Conservation (phyloP, 345 rosid genomes). For the Arabidopsis arenosa region DNA sequence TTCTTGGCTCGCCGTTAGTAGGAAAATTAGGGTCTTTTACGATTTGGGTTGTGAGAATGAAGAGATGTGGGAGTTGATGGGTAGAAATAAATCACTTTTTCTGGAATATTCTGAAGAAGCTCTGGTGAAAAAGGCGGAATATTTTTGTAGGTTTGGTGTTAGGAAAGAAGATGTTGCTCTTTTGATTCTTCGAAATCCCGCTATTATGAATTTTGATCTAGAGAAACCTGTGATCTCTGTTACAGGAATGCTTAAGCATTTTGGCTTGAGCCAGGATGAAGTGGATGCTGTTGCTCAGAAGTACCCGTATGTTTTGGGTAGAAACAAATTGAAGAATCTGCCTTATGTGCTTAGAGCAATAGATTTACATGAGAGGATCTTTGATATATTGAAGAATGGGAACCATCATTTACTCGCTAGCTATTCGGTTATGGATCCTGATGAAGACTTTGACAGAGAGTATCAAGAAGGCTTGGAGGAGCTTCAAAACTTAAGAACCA, state of each 20-base stretch:
- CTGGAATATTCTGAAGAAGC: conserved; percentile 49
- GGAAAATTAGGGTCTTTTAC: conserved; percentile 56
- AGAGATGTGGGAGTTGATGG: conserved; percentile 56
- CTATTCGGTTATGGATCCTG: conserved; percentile 51
- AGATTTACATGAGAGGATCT: conserved; percentile 55
- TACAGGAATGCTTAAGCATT: conserved; percentile 53
- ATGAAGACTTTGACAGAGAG: conserved; percentile 53
- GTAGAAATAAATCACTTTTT: conserved; percentile 50
- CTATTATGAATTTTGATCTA: conserved; percentile 55
- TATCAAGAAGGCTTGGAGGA: conserved; percentile 53
- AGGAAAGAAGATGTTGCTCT: conserved; percentile 51
- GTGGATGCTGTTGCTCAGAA: conserved; percentile 45
- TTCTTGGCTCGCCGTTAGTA: conserved; percentile 54
- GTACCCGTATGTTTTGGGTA: conserved; percentile 53
- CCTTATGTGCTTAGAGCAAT: conserved; percentile 56
- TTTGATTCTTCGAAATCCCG: conserved; percentile 56
- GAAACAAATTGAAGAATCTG: conserved; percentile 65
- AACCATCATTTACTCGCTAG: conserved; percentile 50
- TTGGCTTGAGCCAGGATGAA: conserved; percentile 55
- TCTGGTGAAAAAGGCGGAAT: conserved; percentile 49
- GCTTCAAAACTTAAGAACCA: conserved; percentile 48
- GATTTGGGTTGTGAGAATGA: conserved; percentile 57
- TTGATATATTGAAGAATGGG: conserved; percentile 54
- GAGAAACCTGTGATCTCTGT: conserved; percentile 54
- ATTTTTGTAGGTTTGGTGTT: conserved; percentile 60